Conservation (phyloP, 345 rosid genomes). For the Rubroshorea leprosula region DNA sequence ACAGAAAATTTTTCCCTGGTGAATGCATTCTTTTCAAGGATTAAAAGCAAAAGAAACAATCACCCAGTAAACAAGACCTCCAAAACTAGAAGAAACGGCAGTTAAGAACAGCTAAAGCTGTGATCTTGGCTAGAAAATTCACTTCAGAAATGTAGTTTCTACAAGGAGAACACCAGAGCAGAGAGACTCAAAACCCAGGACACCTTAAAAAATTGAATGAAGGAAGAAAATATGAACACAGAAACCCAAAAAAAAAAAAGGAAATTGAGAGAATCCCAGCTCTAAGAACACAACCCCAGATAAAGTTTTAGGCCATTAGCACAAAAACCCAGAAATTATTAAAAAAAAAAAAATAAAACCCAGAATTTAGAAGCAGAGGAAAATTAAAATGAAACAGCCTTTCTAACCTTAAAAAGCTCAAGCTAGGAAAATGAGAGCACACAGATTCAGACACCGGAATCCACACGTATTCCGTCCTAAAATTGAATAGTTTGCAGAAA, state of each 20-base stretch:
- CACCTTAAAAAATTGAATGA: no score
- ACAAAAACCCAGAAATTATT: constrained; percentile 12
- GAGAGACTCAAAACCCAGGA: neutral
- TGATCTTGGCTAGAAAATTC: neutral
- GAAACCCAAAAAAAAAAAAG: neutral
- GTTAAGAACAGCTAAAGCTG: neutral
- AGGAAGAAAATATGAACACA: neutral
- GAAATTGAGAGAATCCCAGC: no score
- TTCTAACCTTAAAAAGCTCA: neutral
- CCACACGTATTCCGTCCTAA: neutral
- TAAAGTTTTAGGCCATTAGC: constrained; percentile 16
- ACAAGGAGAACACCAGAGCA: constrained; percentile 2
- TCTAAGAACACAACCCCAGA: neutral
- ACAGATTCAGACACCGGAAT: constrained; percentile 8
- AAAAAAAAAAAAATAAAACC: constrained; percentile 4
- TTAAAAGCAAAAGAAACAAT: no score
- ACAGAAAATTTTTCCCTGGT: no score
- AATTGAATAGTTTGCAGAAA: no score
- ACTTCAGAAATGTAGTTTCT: constrained; percentile 3
- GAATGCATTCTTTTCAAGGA: no score
- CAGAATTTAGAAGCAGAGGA: neutral
- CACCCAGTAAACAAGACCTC: neutral
- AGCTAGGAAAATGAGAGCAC: neutral
- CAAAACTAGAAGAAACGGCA: neutral
- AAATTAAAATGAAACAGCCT: neutral